Base-by-base conservation (phyloP, 352 stramenopile species). In the Globisporangium paroecandrum region DNA sequence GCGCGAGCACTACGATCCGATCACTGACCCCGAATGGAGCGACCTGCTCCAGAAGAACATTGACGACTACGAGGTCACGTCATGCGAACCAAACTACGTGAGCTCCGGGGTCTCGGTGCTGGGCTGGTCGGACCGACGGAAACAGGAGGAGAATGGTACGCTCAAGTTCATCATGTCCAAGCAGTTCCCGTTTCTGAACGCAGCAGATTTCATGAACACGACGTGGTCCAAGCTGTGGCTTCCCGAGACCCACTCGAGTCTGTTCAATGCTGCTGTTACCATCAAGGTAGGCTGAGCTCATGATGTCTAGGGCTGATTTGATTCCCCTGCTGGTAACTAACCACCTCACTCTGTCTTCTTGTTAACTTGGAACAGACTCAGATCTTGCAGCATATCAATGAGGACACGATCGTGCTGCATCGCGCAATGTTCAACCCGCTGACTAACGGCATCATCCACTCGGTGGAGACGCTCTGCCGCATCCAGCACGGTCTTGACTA, bases 351-450 rank as follows among this genome's bases (percentile, higher is more conserved):
- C 32, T 10, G 22, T 56, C 24, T 41, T 55, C 7, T 43, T 24
- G n/a, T 38, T 4, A 18, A 47, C 5, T 7, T 20, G 53, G 10
- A 64, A 70, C 22, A 47, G 69, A 71, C 77, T 29, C 71, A 77
- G 13, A 64, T 72, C 29, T 65, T 86, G 24, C 78, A 83, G 58
- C 38, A 73, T 3, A 69, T 82, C 22, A 70, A 76, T 53, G 59
- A 83, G 46, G 65, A 83, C 66, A 64, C 73, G 3, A 67, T 81
- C 6, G 72, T 83, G 55, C 43, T 83, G 27, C 72, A 76, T 43
- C 76, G 76, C 47, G 70, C 65, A 1, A 69, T 82, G 34, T 83
- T 77, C 43, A 83, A 82, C 12, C 74, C 74, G n/a, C 66, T 62
- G 41, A 82, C 74, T 0, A 73, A 73, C n/a, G 64, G 59, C 0